phyloP scores from a whole-genome alignment of 345 rosid genomes.

The Dimocarpus longan region DNA sequence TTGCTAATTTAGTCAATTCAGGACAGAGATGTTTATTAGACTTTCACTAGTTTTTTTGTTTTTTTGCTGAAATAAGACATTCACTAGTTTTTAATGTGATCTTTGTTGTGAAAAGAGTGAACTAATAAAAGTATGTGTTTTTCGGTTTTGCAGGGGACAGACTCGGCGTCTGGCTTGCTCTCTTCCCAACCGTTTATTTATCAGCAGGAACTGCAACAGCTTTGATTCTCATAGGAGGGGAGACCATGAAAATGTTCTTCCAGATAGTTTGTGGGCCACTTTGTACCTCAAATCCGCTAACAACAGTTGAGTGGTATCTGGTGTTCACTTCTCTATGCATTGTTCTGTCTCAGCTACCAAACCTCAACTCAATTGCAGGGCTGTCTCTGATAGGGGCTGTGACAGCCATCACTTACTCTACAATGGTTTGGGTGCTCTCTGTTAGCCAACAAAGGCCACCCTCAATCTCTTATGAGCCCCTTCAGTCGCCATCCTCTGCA shows the following conservation, averaged over 20 bases:
- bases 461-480: constrained; percentile 71
- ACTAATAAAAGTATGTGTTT: background rate
- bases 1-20: background rate
- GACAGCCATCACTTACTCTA: constrained; percentile 86
- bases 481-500: constrained; percentile 58
- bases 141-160: constrained; percentile 63
- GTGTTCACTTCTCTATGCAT: constrained; percentile 94
- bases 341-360: constrained; percentile 95
- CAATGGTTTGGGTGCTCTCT: constrained; percentile 98
- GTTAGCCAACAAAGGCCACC: constrained; percentile 91
- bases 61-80: too few relatives aligned
- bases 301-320: constrained; percentile 94
- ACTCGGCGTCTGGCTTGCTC: constrained; percentile 89
- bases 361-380: constrained; percentile 96
- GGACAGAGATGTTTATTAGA: background rate
- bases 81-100: background rate
- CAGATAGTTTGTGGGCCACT: constrained; percentile 91
- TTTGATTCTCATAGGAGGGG: constrained; percentile 88
- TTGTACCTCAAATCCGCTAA: constrained; percentile 83
- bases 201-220: constrained; percentile 99
- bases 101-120: background rate
- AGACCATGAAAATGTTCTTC: constrained; percentile 92
- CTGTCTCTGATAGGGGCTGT: constrained; percentile 92
- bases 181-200: constrained; percentile 91
- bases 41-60: background rate